These are phyloP conservation scores for Huntiella abstrusa DNA, from an alignment of 2,329 filamentous ascomycete genomes.

Conservation along the genomic window DNA sequence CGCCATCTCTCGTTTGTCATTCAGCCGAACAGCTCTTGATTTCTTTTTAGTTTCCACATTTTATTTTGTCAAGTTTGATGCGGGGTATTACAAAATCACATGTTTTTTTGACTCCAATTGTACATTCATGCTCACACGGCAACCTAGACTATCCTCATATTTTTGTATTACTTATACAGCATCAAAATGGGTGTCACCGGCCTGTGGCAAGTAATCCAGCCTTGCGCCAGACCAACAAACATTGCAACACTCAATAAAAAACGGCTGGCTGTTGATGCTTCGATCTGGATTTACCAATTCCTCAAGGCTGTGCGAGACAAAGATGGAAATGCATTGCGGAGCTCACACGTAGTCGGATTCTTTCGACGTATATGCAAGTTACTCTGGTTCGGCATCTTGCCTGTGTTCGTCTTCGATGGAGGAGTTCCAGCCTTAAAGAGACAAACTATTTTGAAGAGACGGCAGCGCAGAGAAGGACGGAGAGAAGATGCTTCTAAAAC, in stretches of 20 bases:
- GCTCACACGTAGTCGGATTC: constrained; percentile 92
- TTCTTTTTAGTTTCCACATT: not conserved
- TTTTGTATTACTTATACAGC: constrained; percentile 5
- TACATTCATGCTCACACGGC: not conserved
- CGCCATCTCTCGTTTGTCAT: too few relatives aligned
- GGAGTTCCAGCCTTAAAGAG: constrained; percentile 81
- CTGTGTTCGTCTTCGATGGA: constrained; percentile 95
- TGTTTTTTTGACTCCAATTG: not conserved
- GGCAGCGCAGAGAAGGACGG: constrained; percentile 65
- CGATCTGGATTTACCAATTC: constrained; percentile 99
- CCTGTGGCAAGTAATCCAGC: constrained; percentile 90
- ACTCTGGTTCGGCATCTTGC: constrained; percentile 86
- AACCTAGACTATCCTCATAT: not conserved
- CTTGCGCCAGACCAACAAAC: constrained; percentile 87
- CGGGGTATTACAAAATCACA: not conserved
- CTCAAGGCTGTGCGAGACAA: constrained; percentile 97
- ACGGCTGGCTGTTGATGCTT: constrained; percentile 89
- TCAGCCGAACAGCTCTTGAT: too few relatives aligned
- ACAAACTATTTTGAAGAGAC: constrained; percentile 67
- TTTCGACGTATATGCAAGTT: constrained; percentile 97
- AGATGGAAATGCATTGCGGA: constrained; percentile 88
- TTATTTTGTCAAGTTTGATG: not conserved
- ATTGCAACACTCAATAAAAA: constrained; percentile 92
- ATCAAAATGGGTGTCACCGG: constrained; percentile 89
- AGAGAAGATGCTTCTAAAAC: constrained; percentile 85